Evolutionary conservation across 2,329 filamentous ascomycete species (phyloP), one percentile per base, ranked within the genome.

Genomic region (Diplodia corticola): DNA sequence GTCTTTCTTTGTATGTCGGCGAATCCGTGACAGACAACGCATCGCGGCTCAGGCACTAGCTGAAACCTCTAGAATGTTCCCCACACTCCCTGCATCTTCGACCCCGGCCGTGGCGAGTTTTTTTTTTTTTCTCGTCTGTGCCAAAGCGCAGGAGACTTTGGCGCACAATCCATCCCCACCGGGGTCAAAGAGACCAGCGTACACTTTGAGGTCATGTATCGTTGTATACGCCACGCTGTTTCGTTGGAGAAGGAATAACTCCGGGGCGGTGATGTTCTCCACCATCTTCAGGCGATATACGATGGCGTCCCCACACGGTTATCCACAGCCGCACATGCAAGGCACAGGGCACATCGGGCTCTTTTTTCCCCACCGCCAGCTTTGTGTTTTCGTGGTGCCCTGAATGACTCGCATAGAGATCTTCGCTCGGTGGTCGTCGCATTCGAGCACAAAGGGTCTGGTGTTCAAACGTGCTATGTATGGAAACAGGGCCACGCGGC

Each of bases 1-100:
- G 5, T 30, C 20, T 26, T 24, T 13, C 15, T 15, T 6, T 28
- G 15, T 6, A 10, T 46, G 15, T 46, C 40, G 15, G 24, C 57
- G 57, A 61, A 61, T 49, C n/a, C 26, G 33, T 49, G 57, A 40
- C 57, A 49, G 57, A 61, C 57, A 61, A 46, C 57, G 35, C 57
- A 61, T 61, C 57, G 44, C n/a, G 57, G 40, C 44, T 59, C 44
- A 35, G 44, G 57, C 57, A 61, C 40, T 61, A 61, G 57, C 22
- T 59, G 55, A 59, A 59, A 59, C 55, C 15, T 54, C 28, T 30
- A 26, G 28, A 28, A 59, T 26, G 20, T 26, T 40, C 55, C 44
- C 55, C 44, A 40, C 44, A 44, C 44, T 22, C 26, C 26, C 6
- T n/a, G 22, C 24, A 6, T 26, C 7, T 17, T 12, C 20, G 28